Evolutionary conservation across 257 asterid species (phyloP).

Genomic region (Solanum okadae): DNA sequence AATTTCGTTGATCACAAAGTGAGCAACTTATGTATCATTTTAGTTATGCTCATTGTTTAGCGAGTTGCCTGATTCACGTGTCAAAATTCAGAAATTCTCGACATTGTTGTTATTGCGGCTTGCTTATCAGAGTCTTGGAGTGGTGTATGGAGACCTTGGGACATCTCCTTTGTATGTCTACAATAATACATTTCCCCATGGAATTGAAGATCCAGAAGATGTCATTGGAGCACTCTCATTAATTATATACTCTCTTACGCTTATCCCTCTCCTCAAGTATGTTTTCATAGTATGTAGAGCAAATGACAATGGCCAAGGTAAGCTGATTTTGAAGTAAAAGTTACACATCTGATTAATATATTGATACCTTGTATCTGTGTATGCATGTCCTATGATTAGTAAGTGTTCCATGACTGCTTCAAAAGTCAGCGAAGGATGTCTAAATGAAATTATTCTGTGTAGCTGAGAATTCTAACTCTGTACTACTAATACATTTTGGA

Average conservation of each 20-base stretch:
- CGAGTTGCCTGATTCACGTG: neutral
- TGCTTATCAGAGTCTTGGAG: constrained; percentile 60
- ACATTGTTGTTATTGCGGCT: neutral
- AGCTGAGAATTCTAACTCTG: neutral
- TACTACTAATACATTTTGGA: neutral
- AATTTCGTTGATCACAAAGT: neutral
- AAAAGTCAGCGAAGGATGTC: neutral
- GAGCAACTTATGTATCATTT: neutral
- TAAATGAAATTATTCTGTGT: neutral
- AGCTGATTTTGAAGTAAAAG: neutral
- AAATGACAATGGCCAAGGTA: constrained; percentile 97
- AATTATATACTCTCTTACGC: constrained; percentile 93
- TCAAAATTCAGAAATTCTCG: neutral
- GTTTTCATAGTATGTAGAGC: constrained; percentile 96
- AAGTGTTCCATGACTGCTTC: neutral
- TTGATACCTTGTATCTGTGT: neutral
- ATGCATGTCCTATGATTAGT: neutral
- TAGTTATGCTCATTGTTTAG: neutral
- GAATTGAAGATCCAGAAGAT: constrained; percentile 71
- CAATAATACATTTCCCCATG: constrained; percentile 84
- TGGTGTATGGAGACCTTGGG: constrained; percentile 96
- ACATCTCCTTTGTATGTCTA: constrained; percentile 96
- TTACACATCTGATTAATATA: neutral
- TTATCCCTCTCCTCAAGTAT: constrained; percentile 91
- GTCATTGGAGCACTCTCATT: constrained; percentile 87